Evolutionary conservation across 306 rosid genomes (phyloP), one percentile per base, ranked within the genome.

Genomic region (Casuarina cunninghamiana): DNA sequence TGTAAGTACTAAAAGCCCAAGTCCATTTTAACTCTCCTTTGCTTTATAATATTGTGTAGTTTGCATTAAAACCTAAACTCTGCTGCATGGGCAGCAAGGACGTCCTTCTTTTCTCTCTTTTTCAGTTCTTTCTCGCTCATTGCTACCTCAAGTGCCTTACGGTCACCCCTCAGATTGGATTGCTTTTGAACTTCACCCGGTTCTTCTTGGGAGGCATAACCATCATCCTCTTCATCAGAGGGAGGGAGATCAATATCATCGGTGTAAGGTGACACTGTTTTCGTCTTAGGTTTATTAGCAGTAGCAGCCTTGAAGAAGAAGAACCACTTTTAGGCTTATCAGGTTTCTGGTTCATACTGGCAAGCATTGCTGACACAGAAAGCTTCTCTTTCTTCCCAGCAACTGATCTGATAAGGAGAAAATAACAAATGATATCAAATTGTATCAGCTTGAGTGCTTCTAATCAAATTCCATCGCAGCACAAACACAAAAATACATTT

Each of bases 71-170:
- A n/a, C n/a, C n/a, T n/a, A n/a, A n/a, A n/a, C 73, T 86, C 88
- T 54, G 72, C 81, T 46, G 83, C 85, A 60, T 83, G 66, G 41
- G 90, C 88, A 46, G 88, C 90, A 77, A 88, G 79, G 77, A 86
- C 15, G 41, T 90, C 94, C 77, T 89, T 87, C 83, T 85, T 88
- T 69, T 88, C 90, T 51, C 88, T 87, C 73, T 83, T 88, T 53
- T 86, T 88, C 49, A 86, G 37, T 72, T 86, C 89, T 69, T 85
- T 88, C 3, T 79, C 88, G 9, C 88, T 78, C 17, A 86, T 65
- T n/a, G 86, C 72, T 42, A 79, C 83, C 3, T 83, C 89, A 66
- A 88, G 84, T 11, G 79, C 60, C 78, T 78, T 85, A 58, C 49
- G 77, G 41, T 75, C 85, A 45, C 81, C 55, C 75, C 84, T 81